These are phyloP conservation scores for Ilyonectria robusta DNA, from an alignment of 2,329 filamentous ascomycete species.

Conservation along the genomic window DNA sequence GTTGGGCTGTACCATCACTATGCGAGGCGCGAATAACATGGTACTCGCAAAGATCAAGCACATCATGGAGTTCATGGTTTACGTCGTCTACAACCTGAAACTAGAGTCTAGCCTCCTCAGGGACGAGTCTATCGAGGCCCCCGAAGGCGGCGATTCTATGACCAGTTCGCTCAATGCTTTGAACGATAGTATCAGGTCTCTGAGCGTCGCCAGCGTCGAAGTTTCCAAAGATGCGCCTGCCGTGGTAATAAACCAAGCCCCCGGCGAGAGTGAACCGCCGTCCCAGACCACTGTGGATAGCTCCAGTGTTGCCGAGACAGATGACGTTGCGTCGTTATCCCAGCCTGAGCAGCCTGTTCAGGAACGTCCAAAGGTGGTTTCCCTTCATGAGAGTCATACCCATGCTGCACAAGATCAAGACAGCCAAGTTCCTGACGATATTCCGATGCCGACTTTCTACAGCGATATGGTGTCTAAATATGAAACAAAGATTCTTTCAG, in stretches of 20 bases:
- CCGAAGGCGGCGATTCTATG: conserved; percentile 66
- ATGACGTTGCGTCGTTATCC: conserved; percentile 47
- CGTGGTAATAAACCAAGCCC: conserved; percentile 53
- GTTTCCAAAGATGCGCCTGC: conserved; percentile 48
- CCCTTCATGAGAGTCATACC: conserved; percentile 61
- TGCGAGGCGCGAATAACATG: conserved; percentile 83
- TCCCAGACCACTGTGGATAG: conserved; percentile 53
- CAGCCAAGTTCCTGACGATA: conserved; percentile 78
- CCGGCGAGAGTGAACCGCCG: conserved; percentile 55
- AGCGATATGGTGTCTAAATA: conserved; percentile 96
- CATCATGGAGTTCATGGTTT: conserved; percentile 98
- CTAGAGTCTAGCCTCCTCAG: conserved; percentile 94
- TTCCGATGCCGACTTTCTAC: conserved; percentile 92
- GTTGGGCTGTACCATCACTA: conserved; percentile 93
- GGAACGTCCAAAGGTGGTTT: conserved; percentile 49
- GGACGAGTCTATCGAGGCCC: conserved; percentile 91
- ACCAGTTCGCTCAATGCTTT: conserved; percentile 58
- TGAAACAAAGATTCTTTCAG: conserved; percentile 92
- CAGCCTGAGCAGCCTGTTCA: conserved; percentile 42
- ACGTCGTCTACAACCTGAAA: conserved; percentile 97
- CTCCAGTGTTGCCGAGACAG: conserved; percentile 44
- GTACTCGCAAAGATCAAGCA: conserved; percentile 86
- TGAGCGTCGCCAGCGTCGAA: conserved; percentile 51
- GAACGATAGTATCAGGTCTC: conserved; percentile 56
- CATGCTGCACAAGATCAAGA: conserved; percentile 65